Evolutionary conservation across 352 stramenopile genomes (phyloP).

Genomic region (Globisporangium yorkense): DNA sequence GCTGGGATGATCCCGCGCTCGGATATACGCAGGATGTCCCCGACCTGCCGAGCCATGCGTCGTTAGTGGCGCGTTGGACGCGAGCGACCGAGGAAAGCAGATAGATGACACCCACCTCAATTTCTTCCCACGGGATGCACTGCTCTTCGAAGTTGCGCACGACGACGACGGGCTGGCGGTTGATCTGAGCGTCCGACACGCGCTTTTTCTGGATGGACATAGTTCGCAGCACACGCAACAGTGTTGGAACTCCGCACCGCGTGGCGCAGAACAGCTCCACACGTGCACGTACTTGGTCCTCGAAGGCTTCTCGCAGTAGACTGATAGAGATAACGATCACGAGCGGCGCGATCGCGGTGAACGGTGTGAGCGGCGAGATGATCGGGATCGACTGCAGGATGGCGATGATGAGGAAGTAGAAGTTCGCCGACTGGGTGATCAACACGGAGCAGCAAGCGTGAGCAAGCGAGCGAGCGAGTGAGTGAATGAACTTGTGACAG

Average conservation of each 20-base stretch:
- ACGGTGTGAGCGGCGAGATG: constrained; percentile 47
- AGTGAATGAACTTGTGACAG: constrained; percentile 12
- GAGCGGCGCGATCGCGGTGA: constrained; percentile 70
- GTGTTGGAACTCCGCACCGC: no score
- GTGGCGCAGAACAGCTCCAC: constrained; percentile 13
- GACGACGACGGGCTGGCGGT: constrained; percentile 46
- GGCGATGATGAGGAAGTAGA: constrained; percentile 44
- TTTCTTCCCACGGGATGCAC: constrained; percentile 56
- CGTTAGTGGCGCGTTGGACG: background rate
- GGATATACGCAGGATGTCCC: constrained; percentile 79
- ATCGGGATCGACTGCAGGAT: constrained; percentile 82
- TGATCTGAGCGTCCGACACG: constrained; percentile 50
- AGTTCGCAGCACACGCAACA: no score
- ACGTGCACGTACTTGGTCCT: constrained; percentile 55
- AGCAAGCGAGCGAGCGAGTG: constrained; percentile 5
- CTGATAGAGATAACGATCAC: constrained; percentile 80
- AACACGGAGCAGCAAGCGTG: background rate
- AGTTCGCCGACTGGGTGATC: constrained; percentile 65
- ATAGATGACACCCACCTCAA: constrained; percentile 27
- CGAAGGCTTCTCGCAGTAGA: constrained; percentile 69
- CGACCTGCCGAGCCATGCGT: constrained; percentile 33
- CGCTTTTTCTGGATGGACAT: constrained; percentile 32
- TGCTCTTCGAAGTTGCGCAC: constrained; percentile 58
- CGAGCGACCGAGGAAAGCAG: constrained; percentile 10
- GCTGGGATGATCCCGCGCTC: constrained; percentile 88